Base-by-base conservation (phyloP, 2,329 filamentous ascomycete genomes). In the Ophiocordyceps camponoti-saundersi region DNA sequence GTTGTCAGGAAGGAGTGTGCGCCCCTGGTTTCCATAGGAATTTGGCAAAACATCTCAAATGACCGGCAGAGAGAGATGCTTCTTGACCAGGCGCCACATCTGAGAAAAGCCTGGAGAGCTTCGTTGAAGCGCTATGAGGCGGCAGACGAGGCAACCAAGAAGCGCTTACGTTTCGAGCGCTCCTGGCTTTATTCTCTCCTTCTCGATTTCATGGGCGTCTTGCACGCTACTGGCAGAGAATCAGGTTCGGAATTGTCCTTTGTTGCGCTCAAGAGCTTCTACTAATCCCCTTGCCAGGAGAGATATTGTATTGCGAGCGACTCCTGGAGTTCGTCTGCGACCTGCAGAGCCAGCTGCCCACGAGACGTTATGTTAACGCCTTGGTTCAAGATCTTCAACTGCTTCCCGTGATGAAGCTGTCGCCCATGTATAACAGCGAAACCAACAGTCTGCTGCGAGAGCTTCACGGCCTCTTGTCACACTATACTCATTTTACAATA, bases 1-100 rank as follows among this genome's bases (percentile, higher is more conserved):
- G 76, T 94, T 48, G 85, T 98, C 45, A 81, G 92, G 51, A 96
- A 95, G 62, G 92, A 98, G 69, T 96, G 92, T 63, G 92, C 90
- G 7, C 87, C 93, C 2, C 69, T 98, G 46, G 90, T 98, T 20
- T 92, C 88, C 13, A 95, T 98, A 55, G 82, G 85, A 1, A 87
- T 92, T 56, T 98, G 92, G 92, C 86, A 96, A 57, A 93, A 95
- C 59, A 67, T 98, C 36, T 84, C 85, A 29, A 84, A 76, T 48
- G 87, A 93, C 32, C 72, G 75, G 49, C 76, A 80, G 51, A 77
- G 87, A 53, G 85, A 94, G 47, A 68, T 69, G 32, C 77, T 80
- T 47, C 72, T 98, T 29, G 79, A 85, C 42, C 80, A 85, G 53
- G 75, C 77, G 44, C 65, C 77, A n/a, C 80, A 85, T 52, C 65